Evolutionary conservation across 2,329 filamentous ascomycete species (phyloP).

Genomic region (Tolypocladium inflatum): DNA sequence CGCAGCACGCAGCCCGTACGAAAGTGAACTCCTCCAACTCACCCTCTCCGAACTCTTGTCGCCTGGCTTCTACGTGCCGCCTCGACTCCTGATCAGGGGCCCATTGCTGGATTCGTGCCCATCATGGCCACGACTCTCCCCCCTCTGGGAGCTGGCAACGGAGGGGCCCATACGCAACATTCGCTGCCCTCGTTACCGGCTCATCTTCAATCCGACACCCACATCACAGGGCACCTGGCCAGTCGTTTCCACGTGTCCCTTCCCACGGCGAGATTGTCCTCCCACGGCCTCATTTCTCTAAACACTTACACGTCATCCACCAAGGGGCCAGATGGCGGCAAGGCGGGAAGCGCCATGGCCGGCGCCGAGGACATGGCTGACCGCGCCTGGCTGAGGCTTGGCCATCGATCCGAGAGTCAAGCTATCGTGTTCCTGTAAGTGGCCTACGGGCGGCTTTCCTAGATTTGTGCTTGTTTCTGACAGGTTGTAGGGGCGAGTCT

Average conservation of each 20-base stretch:
- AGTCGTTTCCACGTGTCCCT: slow-evolving; percentile 87
- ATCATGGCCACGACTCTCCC: slow-evolving; percentile 54
- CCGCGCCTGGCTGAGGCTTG: slow-evolving; percentile 75
- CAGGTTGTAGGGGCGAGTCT: slow-evolving; percentile 67
- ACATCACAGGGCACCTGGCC: slow-evolving; percentile 73
- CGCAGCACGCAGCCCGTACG: not conserved
- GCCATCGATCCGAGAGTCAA: slow-evolving; percentile 86
- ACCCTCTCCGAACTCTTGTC: not conserved
- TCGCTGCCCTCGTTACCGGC: slow-evolving; percentile 82
- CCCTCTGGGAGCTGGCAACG: slow-evolving; percentile 35
- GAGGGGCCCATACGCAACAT: slow-evolving; percentile 66
- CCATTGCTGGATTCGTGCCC: slow-evolving; percentile 23
- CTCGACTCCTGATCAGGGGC: slow-evolving; percentile 8
- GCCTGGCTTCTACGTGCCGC: not conserved
- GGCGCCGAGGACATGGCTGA: slow-evolving; percentile 88
- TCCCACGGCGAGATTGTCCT: slow-evolving; percentile 81
- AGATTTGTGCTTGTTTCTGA: not conserved
- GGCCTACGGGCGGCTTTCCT: not conserved
- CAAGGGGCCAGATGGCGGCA: slow-evolving; percentile 81
- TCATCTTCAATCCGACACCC: slow-evolving; percentile 69
- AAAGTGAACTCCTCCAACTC: not conserved
- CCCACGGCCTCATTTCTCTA: slow-evolving; percentile 80
- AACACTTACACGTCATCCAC: slow-evolving; percentile 91
- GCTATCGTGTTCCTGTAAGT: slow-evolving; percentile 84
- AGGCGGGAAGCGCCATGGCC: slow-evolving; percentile 84